Evolutionary conservation across 805 yeast species (phyloP), one percentile per base, ranked within the genome.

Genomic region (Yamadazyma sp.): DNA sequence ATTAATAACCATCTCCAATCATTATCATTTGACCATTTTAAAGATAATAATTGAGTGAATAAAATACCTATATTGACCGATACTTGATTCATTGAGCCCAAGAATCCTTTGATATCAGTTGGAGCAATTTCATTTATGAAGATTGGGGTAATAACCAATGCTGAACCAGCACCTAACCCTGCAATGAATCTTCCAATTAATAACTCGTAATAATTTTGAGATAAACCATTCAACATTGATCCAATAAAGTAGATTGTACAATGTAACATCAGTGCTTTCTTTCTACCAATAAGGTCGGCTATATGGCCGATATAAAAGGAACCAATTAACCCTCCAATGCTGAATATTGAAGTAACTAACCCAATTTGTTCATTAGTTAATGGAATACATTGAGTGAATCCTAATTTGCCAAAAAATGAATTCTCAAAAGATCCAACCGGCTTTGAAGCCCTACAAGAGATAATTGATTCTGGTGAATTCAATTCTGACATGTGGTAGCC

Each of bases 401-500:
- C 65, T 27, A 55, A 60, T n/a, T 38, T 30, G 1, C 72, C 74
- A 38, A 69, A 69, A 60, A 64, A 64, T 2, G 72, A 57, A 4
- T 58, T 53, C 4, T 39, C 44, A 40, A 62, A 73, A 1, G 8
- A 48, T 23, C 4, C 19, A 19, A 5, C 62, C 66, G 72, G 70
- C 6, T 43, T 47, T 4, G 53, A 40, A 3, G 38, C 42, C 16
- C 52, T 57, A 52, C 95, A 86, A 8, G 85, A 73, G 31, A 87
- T 67, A 21, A 76, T 74, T 10, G 74, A 71, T 38, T 83, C 84
- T 0, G 97, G 96, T 5, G 96, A 95, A 60, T 91, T 91, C 55
- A 91, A 70, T 56, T 89, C 97, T 1, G 96, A 82, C 82, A 91
- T 81, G 56, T 93, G 98, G 56, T 85, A 87, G 1, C 98, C 98